phyloP scores from a whole-genome alignment of 345 rosid genomes.

The Erucastrum elatum region DNA sequence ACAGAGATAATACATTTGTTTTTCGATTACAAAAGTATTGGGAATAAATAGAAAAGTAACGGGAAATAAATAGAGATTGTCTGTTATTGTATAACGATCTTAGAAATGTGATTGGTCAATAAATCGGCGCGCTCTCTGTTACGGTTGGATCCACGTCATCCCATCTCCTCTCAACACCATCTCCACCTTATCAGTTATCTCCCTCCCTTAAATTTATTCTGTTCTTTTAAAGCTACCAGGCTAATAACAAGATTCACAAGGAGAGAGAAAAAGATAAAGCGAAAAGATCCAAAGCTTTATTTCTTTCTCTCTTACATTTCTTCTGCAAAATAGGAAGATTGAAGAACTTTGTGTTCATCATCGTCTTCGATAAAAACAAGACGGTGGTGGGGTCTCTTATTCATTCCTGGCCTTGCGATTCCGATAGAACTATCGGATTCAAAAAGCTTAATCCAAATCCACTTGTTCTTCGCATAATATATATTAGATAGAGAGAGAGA shows the following conservation, averaged over 20 bases:
- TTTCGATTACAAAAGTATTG: too few relatives aligned
- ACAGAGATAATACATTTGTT: not conserved
- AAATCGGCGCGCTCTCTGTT: conserved; percentile 38
- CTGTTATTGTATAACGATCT: not conserved
- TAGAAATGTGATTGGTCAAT: conserved; percentile 32
- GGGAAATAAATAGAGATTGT: conserved; percentile 21
- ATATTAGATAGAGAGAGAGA: not conserved
- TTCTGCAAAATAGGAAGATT: conserved; percentile 16
- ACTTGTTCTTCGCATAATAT: not conserved
- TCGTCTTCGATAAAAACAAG: conserved; percentile 32
- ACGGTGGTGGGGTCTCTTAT: conserved; percentile 36
- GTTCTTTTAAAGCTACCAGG: conserved; percentile 15
- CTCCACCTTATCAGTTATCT: conserved; percentile 14
- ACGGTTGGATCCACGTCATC: conserved; percentile 37
- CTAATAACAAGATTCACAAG: conserved; percentile 30
- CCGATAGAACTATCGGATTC: conserved; percentile 27
- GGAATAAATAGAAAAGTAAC: not conserved
- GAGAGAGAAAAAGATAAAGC: not conserved
- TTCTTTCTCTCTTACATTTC: not conserved
- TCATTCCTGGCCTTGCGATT: conserved; percentile 34
- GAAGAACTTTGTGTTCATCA: conserved; percentile 27
- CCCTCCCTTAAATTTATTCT: not conserved
- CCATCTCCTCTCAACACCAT: conserved; percentile 12
- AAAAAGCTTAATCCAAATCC: conserved; percentile 19
- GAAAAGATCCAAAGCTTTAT: conserved; percentile 11